Conservation (phyloP, 768 basidiomycete genomes). For the Boletales sp. region DNA sequence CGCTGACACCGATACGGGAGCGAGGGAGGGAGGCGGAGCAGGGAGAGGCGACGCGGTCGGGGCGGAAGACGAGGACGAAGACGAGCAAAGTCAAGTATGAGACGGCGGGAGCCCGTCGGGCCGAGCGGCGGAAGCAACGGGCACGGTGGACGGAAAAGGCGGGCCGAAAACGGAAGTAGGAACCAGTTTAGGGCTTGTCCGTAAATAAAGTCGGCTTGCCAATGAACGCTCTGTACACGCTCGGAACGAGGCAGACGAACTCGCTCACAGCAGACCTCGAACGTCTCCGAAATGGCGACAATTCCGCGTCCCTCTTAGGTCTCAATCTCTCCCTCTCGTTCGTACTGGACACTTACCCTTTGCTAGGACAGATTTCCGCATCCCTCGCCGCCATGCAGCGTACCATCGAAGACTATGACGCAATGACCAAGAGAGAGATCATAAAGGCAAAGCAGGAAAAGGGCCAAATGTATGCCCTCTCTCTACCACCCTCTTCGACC, state of each 20-base stretch:
- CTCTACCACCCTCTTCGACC: not conserved
- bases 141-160: slow-evolving; percentile 69
- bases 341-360: not conserved
- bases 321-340: slow-evolving; percentile 20
- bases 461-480: slow-evolving; percentile 69
- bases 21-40: slow-evolving; percentile 17
- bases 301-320: slow-evolving; percentile 82
- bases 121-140: slow-evolving; percentile 60
- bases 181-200: slow-evolving; percentile 5
- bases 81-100: slow-evolving; percentile 52
- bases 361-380: slow-evolving; percentile 94
- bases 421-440: slow-evolving; percentile 94
- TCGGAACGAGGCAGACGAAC: slow-evolving; percentile 87
- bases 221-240: slow-evolving; percentile 96
- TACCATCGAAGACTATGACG: slow-evolving; percentile 96
- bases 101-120: slow-evolving; percentile 62
- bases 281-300: slow-evolving; percentile 75
- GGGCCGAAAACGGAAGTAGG: slow-evolving; percentile 54
- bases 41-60: slow-evolving; percentile 16
- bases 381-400: slow-evolving; percentile 91
- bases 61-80: slow-evolving; percentile 22
- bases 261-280: slow-evolving; percentile 86
- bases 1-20: slow-evolving; percentile 22
- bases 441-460: slow-evolving; percentile 97
- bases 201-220: slow-evolving; percentile 58